A percentile compares a stretch with the other conserved stretches of the same genome.
These are phyloP conservation scores for Melampsora americana DNA, from an alignment of 1,284 basidiomycete species.

Conservation along the genomic window DNA sequence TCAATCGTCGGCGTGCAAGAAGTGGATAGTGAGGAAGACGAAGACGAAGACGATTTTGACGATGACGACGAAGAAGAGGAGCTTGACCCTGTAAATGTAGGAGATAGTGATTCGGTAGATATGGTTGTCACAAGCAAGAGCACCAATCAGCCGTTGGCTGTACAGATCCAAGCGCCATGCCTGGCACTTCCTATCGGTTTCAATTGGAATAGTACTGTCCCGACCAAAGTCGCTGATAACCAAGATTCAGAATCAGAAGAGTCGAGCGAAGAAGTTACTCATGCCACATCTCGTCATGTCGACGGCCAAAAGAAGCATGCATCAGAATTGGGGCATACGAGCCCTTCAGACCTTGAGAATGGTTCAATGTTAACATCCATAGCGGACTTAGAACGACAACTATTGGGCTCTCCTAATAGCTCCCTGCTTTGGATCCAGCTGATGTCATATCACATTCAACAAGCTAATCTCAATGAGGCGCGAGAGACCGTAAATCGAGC, in stretches of 20 bases:
- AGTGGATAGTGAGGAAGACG: neutral
- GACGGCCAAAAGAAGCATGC: neutral
- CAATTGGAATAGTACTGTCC: neutral
- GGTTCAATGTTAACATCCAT: slow-evolving; percentile 73
- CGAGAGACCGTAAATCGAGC: slow-evolving; percentile 81
- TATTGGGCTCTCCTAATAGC: slow-evolving; percentile 93
- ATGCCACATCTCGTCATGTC: neutral
- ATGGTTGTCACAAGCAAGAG: neutral
- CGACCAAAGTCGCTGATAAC: neutral
- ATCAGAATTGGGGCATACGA: neutral
- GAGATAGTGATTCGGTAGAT: neutral
- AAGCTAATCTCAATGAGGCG: slow-evolving; percentile 92
- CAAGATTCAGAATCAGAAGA: neutral
- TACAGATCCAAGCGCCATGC: slow-evolving; percentile 1
- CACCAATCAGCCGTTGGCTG: neutral
- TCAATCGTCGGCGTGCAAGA: slow-evolving; percentile 14
- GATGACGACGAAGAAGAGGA: slow-evolving; percentile 20
- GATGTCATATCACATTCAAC: slow-evolving; percentile 95
- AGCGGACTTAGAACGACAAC: slow-evolving; percentile 86
- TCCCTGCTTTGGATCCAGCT: slow-evolving; percentile 99
- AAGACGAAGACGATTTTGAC: neutral
- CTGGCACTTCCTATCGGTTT: slow-evolving; percentile 1
- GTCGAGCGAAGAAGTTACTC: neutral
- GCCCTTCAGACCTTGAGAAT: neutral
- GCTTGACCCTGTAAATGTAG: neutral